Evolutionary conservation across 495 filamentous ascomycete species (phyloP), one percentile per base, ranked within the genome.

Genomic region (Annulohypoxylon nitens): DNA sequence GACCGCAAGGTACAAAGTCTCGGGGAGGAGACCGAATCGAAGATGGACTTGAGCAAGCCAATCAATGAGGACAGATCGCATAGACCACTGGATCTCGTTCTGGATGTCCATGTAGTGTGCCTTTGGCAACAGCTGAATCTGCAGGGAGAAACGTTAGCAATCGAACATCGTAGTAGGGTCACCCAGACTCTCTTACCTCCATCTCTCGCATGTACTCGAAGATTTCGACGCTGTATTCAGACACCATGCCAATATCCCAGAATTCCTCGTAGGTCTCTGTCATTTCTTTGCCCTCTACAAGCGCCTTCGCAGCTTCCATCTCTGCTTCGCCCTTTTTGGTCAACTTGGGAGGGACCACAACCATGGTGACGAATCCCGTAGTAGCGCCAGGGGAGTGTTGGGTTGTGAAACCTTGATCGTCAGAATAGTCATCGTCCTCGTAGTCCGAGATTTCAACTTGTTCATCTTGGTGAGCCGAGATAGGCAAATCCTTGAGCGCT

Each of bases 71-170:
- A 98, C 93, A 9, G 95, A 90, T 51, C 96, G 93, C 95, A 98
- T 98, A 0, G 95, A 97, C 97, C 97, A 98, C 79, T 97, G 93
- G 63, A 99, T 95, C 80, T 98, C 95, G n/a, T 90, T 89, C 79
- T 99, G 96, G 60, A 92, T 90, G 57, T 97, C 93, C 97, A 99
- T 98, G 84, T 99, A 99, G 75, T 95, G 89, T 2, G 92, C 86
- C 76, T 95, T 92, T 0, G 96, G 96, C 47, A 93, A 82, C 88
- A 98, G 91, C 47, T 87, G 87, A 68, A 88, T 88, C 94, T 97
- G 74, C 10, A 25, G 47, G 9, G 12, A 23, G 16, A 41, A 62
- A 14, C 9, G 72, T 81, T 62, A 82, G 76, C 51, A 68, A 55
- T 7, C 61, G 26, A 18, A 4, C 18, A 23, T 16, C 8, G 26